A percentile compares a stretch with the other conserved stretches of the same genome.
Evolutionary conservation across 192 early-diverging fungal genomes (phyloP).

Genomic region (Funneliformis geosporum): DNA sequence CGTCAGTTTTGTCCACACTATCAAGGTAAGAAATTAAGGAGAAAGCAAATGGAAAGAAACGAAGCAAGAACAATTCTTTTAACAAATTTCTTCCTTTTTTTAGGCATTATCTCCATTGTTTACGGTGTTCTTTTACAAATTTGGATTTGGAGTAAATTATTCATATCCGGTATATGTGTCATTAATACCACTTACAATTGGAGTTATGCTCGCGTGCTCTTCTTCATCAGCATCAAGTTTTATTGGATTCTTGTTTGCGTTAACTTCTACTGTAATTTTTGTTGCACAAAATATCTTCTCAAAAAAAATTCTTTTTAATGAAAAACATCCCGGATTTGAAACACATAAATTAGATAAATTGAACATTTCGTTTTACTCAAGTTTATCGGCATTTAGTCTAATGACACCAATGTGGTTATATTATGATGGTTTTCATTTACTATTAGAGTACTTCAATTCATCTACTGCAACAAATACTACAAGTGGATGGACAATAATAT

Average conservation of each 20-base stretch:
- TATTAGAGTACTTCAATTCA: conserved; percentile 23
- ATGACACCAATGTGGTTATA: conserved; percentile 83
- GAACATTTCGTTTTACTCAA: conserved; percentile 83
- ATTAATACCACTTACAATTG: conserved; percentile 77
- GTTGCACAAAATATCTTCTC: conserved; percentile 87
- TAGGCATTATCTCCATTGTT: conserved; percentile 85
- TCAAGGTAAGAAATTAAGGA: conserved; percentile 66
- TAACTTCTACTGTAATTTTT: conserved; percentile 77
- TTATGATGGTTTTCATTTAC: conserved; percentile 61
- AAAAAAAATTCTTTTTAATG: conserved; percentile 71
- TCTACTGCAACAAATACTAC: background rate
- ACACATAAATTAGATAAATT: conserved; percentile 80
- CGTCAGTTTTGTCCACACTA: conserved; percentile 84
- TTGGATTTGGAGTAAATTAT: conserved; percentile 70
- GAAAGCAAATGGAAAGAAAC: background rate
- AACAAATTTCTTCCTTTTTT: background rate
- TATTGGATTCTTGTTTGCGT: conserved; percentile 73
- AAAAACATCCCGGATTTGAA: conserved; percentile 29
- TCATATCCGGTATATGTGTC: conserved; percentile 73
- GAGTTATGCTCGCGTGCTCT: conserved; percentile 87
- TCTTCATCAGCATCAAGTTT: conserved; percentile 67
- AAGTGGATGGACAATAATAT: conserved; percentile 43
- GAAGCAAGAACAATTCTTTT: background rate
- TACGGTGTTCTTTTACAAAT: conserved; percentile 76
- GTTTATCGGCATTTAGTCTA: conserved; percentile 68